Evolutionary conservation across 805 yeast genomes (phyloP).

Genomic region (Maudiozyma turicensis): DNA sequence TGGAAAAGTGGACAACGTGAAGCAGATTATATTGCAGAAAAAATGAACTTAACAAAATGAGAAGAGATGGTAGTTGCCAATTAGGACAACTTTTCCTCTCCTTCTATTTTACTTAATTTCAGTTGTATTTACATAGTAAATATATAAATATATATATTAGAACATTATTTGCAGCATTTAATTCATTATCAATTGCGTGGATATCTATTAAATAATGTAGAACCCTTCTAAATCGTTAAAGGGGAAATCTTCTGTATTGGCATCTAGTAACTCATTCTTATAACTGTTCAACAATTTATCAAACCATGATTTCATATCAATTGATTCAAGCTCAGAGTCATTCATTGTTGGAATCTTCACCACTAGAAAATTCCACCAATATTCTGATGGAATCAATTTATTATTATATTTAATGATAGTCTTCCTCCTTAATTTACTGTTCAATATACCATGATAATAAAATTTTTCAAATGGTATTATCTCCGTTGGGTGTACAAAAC

Average conservation of each 20-base stretch:
- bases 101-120: background rate
- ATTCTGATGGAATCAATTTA: constrained; percentile 24
- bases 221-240: constrained; percentile 9
- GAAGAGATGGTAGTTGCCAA: background rate
- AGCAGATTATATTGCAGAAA: constrained; percentile 32
- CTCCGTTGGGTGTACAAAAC: constrained; percentile 22
- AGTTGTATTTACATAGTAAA: background rate
- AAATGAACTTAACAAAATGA: background rate
- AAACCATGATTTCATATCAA: constrained; percentile 23
- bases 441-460: constrained; percentile 18
- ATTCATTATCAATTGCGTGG: background rate
- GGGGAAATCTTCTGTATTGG: constrained; percentile 4
- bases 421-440: constrained; percentile 19
- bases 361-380: constrained; percentile 28
- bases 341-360: constrained; percentile 20
- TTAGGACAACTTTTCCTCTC: background rate
- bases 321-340: constrained; percentile 12
- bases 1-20: constrained; percentile 65
- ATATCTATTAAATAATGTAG: constrained; percentile 5
- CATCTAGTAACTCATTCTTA: constrained; percentile 12
- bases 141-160: background rate
- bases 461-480: constrained; percentile 20
- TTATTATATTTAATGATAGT: constrained; percentile 21
- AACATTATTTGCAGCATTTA: background rate
- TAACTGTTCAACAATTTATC: constrained; percentile 17